phyloP scores from a whole-genome alignment of 2,329 filamentous ascomycete genomes.

The Trichoderma oligosporum region DNA sequence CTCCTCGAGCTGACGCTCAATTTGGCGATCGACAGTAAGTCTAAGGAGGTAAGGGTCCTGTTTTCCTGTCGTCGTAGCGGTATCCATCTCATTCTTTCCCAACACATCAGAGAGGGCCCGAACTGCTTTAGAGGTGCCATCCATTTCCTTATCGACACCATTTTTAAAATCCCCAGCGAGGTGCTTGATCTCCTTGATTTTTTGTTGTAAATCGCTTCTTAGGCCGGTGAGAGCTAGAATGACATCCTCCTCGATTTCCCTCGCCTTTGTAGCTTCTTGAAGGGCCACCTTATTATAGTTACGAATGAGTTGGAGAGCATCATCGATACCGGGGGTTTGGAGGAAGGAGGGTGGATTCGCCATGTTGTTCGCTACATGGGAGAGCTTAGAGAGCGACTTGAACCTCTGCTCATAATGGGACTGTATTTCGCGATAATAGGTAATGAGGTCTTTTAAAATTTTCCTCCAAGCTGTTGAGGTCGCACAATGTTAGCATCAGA shows the following conservation, averaged over 20 bases:
- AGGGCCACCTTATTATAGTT: constrained; percentile 79
- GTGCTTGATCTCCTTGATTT: constrained; percentile 97
- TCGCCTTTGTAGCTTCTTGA: constrained; percentile 79
- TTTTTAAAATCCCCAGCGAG: constrained; percentile 96
- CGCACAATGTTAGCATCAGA: not conserved
- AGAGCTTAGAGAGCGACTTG: constrained; percentile 77
- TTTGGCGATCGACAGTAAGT: constrained; percentile 79
- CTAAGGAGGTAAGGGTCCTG: constrained; percentile 88
- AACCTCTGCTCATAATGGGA: constrained; percentile 80
- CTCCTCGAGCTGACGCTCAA: constrained; percentile 91
- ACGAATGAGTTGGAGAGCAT: constrained; percentile 76
- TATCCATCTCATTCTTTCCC: constrained; percentile 73
- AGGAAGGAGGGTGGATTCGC: constrained; percentile 72
- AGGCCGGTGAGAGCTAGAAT: constrained; percentile 82
- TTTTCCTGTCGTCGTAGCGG: constrained; percentile 70
- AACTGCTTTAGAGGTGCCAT: constrained; percentile 74
- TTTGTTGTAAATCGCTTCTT: constrained; percentile 83
- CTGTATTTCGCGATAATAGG: constrained; percentile 91
- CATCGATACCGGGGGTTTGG: constrained; percentile 75
- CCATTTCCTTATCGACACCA: constrained; percentile 91
- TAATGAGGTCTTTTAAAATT: constrained; percentile 87
- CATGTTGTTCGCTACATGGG: constrained; percentile 79
- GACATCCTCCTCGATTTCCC: constrained; percentile 87
- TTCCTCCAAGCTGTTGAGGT: constrained; percentile 75
- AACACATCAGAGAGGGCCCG: constrained; percentile 77